These are phyloP conservation scores for Lindgomyces ingoldianus DNA, from an alignment of 495 filamentous ascomycete species.

Conservation along the genomic window DNA sequence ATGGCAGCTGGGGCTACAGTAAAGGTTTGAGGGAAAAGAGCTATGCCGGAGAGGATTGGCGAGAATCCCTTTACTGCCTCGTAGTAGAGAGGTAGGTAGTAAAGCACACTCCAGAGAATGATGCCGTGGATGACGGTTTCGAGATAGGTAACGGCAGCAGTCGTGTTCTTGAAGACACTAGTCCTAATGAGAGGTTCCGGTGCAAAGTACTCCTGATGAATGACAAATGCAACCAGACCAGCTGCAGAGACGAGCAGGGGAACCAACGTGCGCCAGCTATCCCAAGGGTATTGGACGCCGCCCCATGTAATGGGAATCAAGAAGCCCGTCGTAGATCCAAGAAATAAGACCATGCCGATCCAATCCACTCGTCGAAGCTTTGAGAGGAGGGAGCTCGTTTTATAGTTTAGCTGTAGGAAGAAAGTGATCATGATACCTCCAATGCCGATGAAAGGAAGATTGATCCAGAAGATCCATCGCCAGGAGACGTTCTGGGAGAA, in stretches of 20 bases:
- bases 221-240: conserved; percentile 40
- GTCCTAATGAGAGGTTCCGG: conserved; percentile 57
- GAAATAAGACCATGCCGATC: conserved; percentile 51
- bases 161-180: conserved; percentile 54
- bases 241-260: conserved; percentile 37
- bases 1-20: conserved; percentile 54
- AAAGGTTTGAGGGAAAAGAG: conserved; percentile 61
- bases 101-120: conserved; percentile 57
- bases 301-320: conserved; percentile 61
- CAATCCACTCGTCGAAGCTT: conserved; percentile 47
- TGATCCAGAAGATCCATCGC: conserved; percentile 60
- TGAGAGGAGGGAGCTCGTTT: conserved; percentile 33
- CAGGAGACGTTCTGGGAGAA: conserved; percentile 66
- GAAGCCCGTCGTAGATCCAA: conserved; percentile 50
- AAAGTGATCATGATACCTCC: conserved; percentile 50
- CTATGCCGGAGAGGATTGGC: conserved; percentile 59
- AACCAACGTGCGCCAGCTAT: conserved; percentile 52
- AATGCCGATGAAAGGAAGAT: conserved; percentile 57
- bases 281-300: conserved; percentile 56
- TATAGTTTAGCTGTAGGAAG: conserved; percentile 54
- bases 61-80: conserved; percentile 58
- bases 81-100: conserved; percentile 67
- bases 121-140: conserved; percentile 57
- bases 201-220: conserved; percentile 44
- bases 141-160: conserved; percentile 49